Conservation (phyloP, 176 grass and related monocot genomes). For the Miscanthus lutarioriparius region DNA sequence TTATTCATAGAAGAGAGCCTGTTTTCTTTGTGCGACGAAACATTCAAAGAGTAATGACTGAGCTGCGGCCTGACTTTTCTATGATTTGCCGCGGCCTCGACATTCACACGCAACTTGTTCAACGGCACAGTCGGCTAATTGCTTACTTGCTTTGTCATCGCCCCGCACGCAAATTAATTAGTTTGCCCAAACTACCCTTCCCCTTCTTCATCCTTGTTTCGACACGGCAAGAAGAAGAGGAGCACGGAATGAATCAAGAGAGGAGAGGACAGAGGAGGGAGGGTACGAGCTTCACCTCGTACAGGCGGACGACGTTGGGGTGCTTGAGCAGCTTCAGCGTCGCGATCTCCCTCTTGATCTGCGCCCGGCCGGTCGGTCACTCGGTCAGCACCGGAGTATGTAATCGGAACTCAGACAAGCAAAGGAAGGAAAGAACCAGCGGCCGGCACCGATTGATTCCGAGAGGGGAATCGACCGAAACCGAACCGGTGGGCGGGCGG, state of each 20-base stretch:
- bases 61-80: not conserved
- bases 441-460: too few species aligned
- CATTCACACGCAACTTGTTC: slow-evolving; percentile 27
- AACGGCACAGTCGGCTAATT: not conserved
- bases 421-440: not conserved
- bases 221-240: not conserved
- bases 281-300: slow-evolving; percentile 41
- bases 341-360: slow-evolving; percentile 84
- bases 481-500: not conserved
- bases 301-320: slow-evolving; percentile 71
- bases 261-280: not conserved
- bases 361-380: not conserved
- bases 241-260: not conserved
- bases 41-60: not conserved
- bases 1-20: not conserved
- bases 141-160: not conserved
- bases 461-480: not conserved
- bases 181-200: slow-evolving; percentile 1
- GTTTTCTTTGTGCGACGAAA: not conserved
- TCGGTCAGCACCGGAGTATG: too few species aligned
- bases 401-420: not conserved
- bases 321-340: slow-evolving; percentile 84
- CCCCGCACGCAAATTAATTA: not conserved
- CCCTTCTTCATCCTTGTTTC: not conserved
- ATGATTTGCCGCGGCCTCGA: not conserved